Evolutionary conservation across 169 alveolate species (phyloP).

Genomic region (Ophryocystis elektroscirrha): DNA sequence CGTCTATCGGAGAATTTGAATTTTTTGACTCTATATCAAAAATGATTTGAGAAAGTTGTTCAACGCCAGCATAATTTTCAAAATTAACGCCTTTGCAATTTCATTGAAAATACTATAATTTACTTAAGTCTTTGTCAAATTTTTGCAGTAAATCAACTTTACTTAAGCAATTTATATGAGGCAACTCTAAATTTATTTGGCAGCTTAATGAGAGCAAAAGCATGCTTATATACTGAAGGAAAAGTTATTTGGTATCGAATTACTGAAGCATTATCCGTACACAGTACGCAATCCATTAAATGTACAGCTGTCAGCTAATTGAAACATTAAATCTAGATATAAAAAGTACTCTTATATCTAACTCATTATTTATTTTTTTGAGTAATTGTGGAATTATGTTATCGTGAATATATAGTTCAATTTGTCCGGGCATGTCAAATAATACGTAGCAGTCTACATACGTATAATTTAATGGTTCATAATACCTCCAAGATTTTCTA

Average conservation of each 20-base stretch:
- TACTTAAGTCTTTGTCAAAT: conserved; percentile 35
- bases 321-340: background rate
- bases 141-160: conserved; percentile 53
- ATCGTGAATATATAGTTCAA: conserved; percentile 77
- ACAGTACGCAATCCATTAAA: conserved; percentile 65
- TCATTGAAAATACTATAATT: background rate
- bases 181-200: conserved; percentile 73
- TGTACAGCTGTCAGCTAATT: conserved; percentile 40
- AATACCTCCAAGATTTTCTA: conserved; percentile 5
- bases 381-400: conserved; percentile 52
- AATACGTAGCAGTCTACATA: conserved; percentile 49
- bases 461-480: conserved; percentile 14
- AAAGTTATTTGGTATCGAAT: background rate
- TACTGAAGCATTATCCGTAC: conserved; percentile 55
- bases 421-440: conserved; percentile 85
- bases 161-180: conserved; percentile 67
- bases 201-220: conserved; percentile 66
- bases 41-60: too few species aligned
- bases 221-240: conserved; percentile 57
- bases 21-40: too few species aligned
- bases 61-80: background rate
- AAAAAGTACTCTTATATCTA: background rate
- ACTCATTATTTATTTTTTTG: conserved; percentile 30
- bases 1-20: too few species aligned
- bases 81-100: background rate